Percentiles rank a stretch among this genome's conserved stretches.
Evolutionary conservation across 1,139 yeast species (phyloP).

Genomic region (Fermentozyma sake): DNA sequence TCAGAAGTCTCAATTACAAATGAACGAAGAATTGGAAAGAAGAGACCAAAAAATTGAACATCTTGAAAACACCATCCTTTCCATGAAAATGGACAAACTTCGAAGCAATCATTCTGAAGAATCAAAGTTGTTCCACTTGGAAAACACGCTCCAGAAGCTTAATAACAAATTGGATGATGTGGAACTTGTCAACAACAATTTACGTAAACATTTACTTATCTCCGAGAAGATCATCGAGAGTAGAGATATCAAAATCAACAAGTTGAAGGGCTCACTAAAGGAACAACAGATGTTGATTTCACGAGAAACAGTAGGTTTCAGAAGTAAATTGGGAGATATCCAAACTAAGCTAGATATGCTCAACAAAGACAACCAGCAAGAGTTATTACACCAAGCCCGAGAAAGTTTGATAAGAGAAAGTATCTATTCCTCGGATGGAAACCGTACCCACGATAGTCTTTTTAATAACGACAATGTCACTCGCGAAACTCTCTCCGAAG

Average conservation of each 20-base stretch:
- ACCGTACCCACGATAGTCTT: constrained; percentile 10
- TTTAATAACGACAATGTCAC: constrained; percentile 13
- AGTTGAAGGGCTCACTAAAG: constrained; percentile 47
- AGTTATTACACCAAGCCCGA: constrained; percentile 12
- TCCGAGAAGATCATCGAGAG: constrained; percentile 57
- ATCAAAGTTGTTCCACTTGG: constrained; percentile 38
- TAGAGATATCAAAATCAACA: constrained; percentile 55
- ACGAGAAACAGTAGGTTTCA: constrained; percentile 52
- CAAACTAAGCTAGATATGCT: constrained; percentile 33
- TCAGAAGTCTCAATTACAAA: constrained; percentile 6
- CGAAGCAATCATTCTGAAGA: constrained; percentile 41
- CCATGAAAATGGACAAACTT: constrained; percentile 32
- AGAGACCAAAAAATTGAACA: constrained; percentile 35
- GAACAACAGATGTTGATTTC: constrained; percentile 49
- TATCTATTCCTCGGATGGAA: constrained; percentile 12
- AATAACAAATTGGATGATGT: constrained; percentile 38
- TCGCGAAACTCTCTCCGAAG: constrained; percentile 9
- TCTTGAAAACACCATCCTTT: constrained; percentile 34
- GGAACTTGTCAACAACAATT: constrained; percentile 33
- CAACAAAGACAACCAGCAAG: constrained; percentile 14
- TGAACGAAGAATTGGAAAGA: constrained; percentile 24
- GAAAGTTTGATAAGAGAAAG: constrained; percentile 14
- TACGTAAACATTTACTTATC: constrained; percentile 40
- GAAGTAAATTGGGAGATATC: constrained; percentile 42
- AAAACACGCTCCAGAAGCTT: constrained; percentile 34